These are phyloP conservation scores for Drechslerella dactyloides DNA, from an alignment of 2,329 filamentous ascomycete genomes.

Conservation along the genomic window DNA sequence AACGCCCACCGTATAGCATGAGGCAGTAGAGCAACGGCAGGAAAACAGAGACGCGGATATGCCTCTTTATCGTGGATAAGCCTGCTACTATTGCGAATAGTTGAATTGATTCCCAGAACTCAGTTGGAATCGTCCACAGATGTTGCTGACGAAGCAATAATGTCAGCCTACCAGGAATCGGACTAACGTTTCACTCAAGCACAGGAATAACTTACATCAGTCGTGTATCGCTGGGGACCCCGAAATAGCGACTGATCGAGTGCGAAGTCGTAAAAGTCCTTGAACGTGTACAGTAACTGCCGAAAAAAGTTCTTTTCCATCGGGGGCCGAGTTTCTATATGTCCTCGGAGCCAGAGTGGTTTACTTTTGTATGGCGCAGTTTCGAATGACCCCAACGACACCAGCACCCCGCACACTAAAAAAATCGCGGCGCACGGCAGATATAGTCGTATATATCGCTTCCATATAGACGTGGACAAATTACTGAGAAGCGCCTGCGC, in stretches of 20 bases:
- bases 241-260: conserved; percentile 16
- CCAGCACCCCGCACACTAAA: conserved; percentile 20
- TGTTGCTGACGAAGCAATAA: conserved; percentile 16
- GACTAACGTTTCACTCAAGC: neutral
- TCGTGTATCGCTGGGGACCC: conserved; percentile 2
- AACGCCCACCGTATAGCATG: conserved; percentile 8
- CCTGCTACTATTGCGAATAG: conserved; percentile 17
- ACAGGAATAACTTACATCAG: conserved; percentile 16
- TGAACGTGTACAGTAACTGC: conserved; percentile 9
- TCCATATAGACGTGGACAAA: conserved; percentile 31
- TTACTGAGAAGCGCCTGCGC: conserved; percentile 8
- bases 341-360: conserved; percentile 15
- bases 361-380: neutral
- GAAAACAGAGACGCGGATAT: conserved; percentile 7
- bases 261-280: conserved; percentile 27
- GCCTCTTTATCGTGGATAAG: conserved; percentile 7
- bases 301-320: conserved; percentile 10
- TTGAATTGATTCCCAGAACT: conserved; percentile 22
- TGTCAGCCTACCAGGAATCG: too few relatives aligned
- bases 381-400: conserved; percentile 14
- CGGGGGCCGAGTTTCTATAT: conserved; percentile 11
- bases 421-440: conserved; percentile 23
- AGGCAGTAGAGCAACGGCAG: conserved; percentile 13
- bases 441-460: conserved; percentile 24
- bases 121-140: conserved; percentile 36